Conservation (phyloP, 768 basidiomycete species). For the Calvatia gigantea region DNA sequence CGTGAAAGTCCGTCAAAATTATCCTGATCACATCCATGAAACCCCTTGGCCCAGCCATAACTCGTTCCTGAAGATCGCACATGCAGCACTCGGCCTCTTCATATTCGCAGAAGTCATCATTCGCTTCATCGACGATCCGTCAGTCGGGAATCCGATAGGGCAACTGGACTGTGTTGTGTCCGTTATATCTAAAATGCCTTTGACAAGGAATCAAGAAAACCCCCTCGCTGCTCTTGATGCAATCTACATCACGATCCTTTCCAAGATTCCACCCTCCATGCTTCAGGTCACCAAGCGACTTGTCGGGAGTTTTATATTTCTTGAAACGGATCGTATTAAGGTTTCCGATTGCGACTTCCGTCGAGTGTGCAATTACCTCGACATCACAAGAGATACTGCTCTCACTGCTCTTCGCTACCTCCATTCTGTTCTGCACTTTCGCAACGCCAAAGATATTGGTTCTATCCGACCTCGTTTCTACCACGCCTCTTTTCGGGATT, state of each 20-base stretch:
- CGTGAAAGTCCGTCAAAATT: conserved; percentile 1
- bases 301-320: not conserved
- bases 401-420: not conserved
- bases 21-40: not conserved
- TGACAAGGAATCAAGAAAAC: not conserved
- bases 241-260: conserved; percentile 3
- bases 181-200: not conserved
- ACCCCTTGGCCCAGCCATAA: conserved; percentile 18
- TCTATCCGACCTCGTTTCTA: not conserved
- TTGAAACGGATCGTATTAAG: not conserved
- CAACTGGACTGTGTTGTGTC: conserved; percentile 9
- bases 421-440: not conserved
- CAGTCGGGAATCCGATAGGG: not conserved
- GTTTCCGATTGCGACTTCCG: not conserved
- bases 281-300: not conserved
- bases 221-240: conserved; percentile 6
- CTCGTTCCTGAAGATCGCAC: conserved; percentile 13
- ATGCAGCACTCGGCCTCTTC: conserved; percentile 22
- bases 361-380: not conserved
- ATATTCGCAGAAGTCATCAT: conserved; percentile 22
- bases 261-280: not conserved
- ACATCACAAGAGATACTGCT: not conserved
- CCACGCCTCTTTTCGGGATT: not conserved
- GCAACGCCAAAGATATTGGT: not conserved
- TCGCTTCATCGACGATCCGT: conserved; percentile 18